These are phyloP conservation scores for Pittosporum tobira DNA, from an alignment of 129 eudicot species.

Conservation along the genomic window DNA sequence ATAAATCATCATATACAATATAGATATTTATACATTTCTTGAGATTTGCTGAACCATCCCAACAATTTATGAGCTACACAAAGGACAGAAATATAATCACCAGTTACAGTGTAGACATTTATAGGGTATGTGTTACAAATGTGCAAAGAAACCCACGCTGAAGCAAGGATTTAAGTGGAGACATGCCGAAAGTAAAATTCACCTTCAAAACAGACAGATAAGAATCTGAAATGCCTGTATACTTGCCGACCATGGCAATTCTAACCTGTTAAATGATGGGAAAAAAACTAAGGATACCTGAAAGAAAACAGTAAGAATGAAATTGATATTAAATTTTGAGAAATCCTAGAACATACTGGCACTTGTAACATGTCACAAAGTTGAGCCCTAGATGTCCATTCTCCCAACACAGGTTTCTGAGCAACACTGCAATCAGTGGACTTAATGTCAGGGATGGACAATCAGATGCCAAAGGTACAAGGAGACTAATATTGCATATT, in stretches of 20 bases:
- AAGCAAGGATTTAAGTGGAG: not conserved
- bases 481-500: not conserved
- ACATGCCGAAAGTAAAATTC: not conserved
- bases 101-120: too few species aligned
- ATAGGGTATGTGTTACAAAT: not conserved
- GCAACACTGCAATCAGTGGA: constrained; percentile 31
- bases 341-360: constrained; percentile 41
- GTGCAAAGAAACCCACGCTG: too few species aligned
- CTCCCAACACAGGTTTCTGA: constrained; percentile 58
- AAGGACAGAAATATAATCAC: too few species aligned
- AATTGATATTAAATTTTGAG: not conserved
- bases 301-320: not conserved
- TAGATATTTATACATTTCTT: too few species aligned
- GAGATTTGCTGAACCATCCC: too few species aligned
- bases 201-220: constrained; percentile 94
- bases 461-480: not conserved
- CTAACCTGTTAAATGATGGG: constrained; percentile 44
- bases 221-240: constrained; percentile 85
- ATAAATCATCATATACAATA: too few species aligned
- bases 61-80: too few species aligned
- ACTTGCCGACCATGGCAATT: constrained; percentile 97
- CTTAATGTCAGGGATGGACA: not conserved
- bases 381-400: constrained; percentile 82
- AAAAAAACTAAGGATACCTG: not conserved
- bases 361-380: constrained; percentile 62